Conservation (phyloP, 352 stramenopile genomes). For the Vaucheria bursata region DNA sequence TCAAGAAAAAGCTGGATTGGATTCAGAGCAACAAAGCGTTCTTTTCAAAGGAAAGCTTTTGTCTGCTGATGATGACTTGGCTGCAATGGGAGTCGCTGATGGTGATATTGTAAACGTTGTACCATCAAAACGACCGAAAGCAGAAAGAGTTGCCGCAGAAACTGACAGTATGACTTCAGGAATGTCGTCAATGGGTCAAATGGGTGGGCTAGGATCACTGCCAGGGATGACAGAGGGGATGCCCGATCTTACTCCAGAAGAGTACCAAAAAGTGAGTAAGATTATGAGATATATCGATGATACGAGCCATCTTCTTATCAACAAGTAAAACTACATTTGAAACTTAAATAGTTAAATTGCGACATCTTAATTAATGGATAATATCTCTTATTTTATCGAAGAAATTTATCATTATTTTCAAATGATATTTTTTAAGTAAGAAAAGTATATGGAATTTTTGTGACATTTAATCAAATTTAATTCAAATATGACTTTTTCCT, state of each 20-base stretch:
- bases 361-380: no score
- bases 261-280: slow-evolving; percentile 20
- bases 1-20: slow-evolving; percentile 49
- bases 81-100: slow-evolving; percentile 50
- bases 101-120: slow-evolving; percentile 55
- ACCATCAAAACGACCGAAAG: slow-evolving; percentile 49
- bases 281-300: no score
- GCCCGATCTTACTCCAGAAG: neutral
- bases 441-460: no score
- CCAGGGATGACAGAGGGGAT: slow-evolving; percentile 33
- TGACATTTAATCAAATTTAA: no score
- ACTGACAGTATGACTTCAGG: neutral
- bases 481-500: no score
- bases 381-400: no score
- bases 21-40: slow-evolving; percentile 50
- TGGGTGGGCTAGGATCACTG: slow-evolving; percentile 19
- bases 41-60: slow-evolving; percentile 55
- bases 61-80: slow-evolving; percentile 40
- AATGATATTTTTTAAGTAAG: no score
- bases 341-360: no score
- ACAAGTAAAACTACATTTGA: no score
- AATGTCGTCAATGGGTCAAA: neutral
- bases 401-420: no score
- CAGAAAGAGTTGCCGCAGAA: slow-evolving; percentile 12
- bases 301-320: no score